Evolutionary conservation across 208 protist genomes (phyloP).

Genomic region (Leishmania martiniquensis): DNA sequence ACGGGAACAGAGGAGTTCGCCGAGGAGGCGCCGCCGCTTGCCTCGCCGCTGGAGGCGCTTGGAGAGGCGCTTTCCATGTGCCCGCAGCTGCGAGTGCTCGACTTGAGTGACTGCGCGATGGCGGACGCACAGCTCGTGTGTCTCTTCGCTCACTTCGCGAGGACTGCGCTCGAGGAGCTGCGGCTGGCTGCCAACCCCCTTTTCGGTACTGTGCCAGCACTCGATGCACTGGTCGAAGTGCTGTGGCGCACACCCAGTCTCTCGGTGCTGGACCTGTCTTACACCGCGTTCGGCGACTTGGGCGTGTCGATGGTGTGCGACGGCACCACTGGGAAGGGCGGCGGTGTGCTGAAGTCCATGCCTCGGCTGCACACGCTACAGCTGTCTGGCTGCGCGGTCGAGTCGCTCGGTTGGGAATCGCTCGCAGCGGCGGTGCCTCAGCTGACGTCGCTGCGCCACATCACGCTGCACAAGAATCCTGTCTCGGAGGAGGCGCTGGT

Average conservation of each 20-base stretch:
- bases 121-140: constrained; percentile 37
- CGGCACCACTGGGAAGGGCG: constrained; percentile 21
- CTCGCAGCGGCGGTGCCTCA: constrained; percentile 48
- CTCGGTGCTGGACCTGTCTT: constrained; percentile 61
- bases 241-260: constrained; percentile 38
- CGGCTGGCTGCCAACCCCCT: constrained; percentile 66
- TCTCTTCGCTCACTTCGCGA: constrained; percentile 26
- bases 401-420: constrained; percentile 60
- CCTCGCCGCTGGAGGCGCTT: constrained; percentile 34
- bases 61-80: constrained; percentile 64
- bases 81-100: constrained; percentile 43
- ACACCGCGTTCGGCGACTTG: constrained; percentile 65
- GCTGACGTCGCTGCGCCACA: constrained; percentile 36
- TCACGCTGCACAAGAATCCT: constrained; percentile 64
- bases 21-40: background rate
- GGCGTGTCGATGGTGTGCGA: constrained; percentile 75
- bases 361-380: constrained; percentile 42
- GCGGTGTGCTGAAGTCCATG: constrained; percentile 47
- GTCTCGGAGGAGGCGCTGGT: constrained; percentile 8
- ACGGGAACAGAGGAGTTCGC: constrained; percentile 40
- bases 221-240: constrained; percentile 51
- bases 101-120: constrained; percentile 58
- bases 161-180: constrained; percentile 47
- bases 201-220: constrained; percentile 37
- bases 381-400: constrained; percentile 54